Evolutionary conservation across 2,329 filamentous ascomycete genomes (phyloP).

Genomic region (Arthrobotrys conoides): DNA sequence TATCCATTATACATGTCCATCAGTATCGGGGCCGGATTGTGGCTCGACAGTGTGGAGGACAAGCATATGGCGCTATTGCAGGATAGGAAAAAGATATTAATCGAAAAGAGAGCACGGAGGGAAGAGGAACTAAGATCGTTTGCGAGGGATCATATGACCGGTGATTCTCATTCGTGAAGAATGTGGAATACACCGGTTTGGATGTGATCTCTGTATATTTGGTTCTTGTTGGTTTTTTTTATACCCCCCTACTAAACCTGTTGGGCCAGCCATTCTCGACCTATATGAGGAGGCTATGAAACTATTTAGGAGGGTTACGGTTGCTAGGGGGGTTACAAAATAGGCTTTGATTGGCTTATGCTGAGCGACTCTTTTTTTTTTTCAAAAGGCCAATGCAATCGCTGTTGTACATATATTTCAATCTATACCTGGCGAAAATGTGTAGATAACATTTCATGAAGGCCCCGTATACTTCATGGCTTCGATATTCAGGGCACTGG

Average conservation of each 20-base stretch:
- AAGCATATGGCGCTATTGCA: slow-evolving; percentile 82
- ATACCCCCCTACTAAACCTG: no score
- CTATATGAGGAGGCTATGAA: not conserved
- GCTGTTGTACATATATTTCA: no score
- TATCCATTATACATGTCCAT: slow-evolving; percentile 90
- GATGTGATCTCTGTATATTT: slow-evolving; percentile 16
- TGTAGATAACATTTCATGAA: no score
- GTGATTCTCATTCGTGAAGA: slow-evolving; percentile 19
- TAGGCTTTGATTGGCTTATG: not conserved
- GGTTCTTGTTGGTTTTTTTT: not conserved
- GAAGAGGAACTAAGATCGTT: slow-evolving; percentile 69
- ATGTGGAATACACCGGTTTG: not conserved
- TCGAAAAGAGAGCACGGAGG: slow-evolving; percentile 90
- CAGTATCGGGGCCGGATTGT: slow-evolving; percentile 95
- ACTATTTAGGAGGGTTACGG: no score
- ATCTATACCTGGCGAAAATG: no score
- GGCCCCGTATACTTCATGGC: no score
- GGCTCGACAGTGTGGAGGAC: slow-evolving; percentile 90
- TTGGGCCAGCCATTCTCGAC: not conserved
- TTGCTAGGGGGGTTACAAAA: no score
- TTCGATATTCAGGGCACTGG: no score
- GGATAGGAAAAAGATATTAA: slow-evolving; percentile 82
- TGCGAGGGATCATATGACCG: slow-evolving; percentile 20
- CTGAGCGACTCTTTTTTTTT: not conserved
- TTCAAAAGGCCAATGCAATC: not conserved